Evolutionary conservation across 2,329 filamentous ascomycete genomes (phyloP).

Genomic region (Pseudonectria foliicola): DNA sequence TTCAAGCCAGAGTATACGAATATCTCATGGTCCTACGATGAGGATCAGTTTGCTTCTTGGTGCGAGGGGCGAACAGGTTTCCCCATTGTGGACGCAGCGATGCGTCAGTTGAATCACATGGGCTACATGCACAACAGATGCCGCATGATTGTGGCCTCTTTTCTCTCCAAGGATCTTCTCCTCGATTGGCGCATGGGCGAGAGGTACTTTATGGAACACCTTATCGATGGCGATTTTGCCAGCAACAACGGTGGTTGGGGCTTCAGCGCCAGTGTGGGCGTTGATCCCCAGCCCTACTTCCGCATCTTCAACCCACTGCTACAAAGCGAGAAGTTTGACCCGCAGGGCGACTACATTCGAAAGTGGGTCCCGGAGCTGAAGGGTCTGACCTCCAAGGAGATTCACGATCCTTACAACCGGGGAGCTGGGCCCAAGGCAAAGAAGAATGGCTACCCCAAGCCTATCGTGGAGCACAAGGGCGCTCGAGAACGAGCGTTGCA

Average conservation of each 20-base stretch:
- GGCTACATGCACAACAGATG: slow-evolving; percentile 82
- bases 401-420: slow-evolving; percentile 74
- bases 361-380: slow-evolving; percentile 74
- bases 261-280: slow-evolving; percentile 56
- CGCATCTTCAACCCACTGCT: slow-evolving; percentile 80
- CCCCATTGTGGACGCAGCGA: slow-evolving; percentile 79
- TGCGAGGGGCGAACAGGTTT: slow-evolving; percentile 67
- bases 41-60: slow-evolving; percentile 65
- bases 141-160: slow-evolving; percentile 78
- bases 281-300: slow-evolving; percentile 86
- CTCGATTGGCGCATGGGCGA: slow-evolving; percentile 82
- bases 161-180: slow-evolving; percentile 71
- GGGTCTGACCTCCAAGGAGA: slow-evolving; percentile 55
- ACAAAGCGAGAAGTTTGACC: slow-evolving; percentile 83
- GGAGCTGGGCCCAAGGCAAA: slow-evolving; percentile 52
- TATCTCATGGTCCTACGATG: slow-evolving; percentile 73
- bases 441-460: slow-evolving; percentile 64
- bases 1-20: slow-evolving; percentile 79
- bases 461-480: slow-evolving; percentile 67
- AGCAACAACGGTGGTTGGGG: slow-evolving; percentile 64
- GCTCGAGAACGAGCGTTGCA: slow-evolving; percentile 59
- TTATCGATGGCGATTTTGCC: slow-evolving; percentile 74
- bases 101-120: slow-evolving; percentile 64
- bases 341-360: slow-evolving; percentile 70
- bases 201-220: slow-evolving; percentile 72